phyloP scores from a whole-genome alignment of 768 basidiomycete species.

The Termitomyces sp. region DNA sequence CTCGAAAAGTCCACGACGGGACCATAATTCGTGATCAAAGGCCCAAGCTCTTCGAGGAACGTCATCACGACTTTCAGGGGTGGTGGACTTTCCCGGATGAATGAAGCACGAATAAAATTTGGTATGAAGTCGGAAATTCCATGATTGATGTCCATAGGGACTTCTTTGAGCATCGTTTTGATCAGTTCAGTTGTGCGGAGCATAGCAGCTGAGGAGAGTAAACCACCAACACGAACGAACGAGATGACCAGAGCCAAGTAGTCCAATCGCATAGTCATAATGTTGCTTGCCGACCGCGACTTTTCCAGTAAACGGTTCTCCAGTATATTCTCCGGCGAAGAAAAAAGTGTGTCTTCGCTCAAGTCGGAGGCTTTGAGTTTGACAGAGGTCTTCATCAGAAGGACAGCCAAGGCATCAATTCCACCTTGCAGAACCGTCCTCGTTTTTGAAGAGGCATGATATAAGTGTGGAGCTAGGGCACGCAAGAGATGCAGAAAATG shows the following conservation, averaged over 20 bases:
- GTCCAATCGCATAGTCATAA: slow-evolving; percentile 58
- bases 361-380: slow-evolving; percentile 43
- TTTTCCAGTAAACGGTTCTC: slow-evolving; percentile 37
- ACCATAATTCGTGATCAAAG: slow-evolving; percentile 50
- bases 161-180: slow-evolving; percentile 54
- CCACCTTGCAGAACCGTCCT: slow-evolving; percentile 62
- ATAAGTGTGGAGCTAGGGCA: slow-evolving; percentile 52
- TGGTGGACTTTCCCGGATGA: slow-evolving; percentile 43
- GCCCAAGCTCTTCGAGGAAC: slow-evolving; percentile 52
- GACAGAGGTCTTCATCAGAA: slow-evolving; percentile 43
- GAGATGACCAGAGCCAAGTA: slow-evolving; percentile 53
- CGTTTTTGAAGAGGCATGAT: slow-evolving; percentile 49
- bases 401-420: slow-evolving; percentile 59
- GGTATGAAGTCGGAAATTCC: slow-evolving; percentile 49
- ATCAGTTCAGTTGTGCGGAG: slow-evolving; percentile 52
- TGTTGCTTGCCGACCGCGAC: slow-evolving; percentile 49
- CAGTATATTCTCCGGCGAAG: slow-evolving; percentile 22
- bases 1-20: slow-evolving; percentile 53
- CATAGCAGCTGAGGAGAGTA: slow-evolving; percentile 35
- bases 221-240: slow-evolving; percentile 50
- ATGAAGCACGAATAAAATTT: slow-evolving; percentile 44
- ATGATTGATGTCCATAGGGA: slow-evolving; percentile 31
- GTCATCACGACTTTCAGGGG: slow-evolving; percentile 45
- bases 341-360: slow-evolving; percentile 21
- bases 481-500: slow-evolving; percentile 65